Conservation (phyloP, 177 flowering plant genomes). For the Vitis hybrid region DNA sequence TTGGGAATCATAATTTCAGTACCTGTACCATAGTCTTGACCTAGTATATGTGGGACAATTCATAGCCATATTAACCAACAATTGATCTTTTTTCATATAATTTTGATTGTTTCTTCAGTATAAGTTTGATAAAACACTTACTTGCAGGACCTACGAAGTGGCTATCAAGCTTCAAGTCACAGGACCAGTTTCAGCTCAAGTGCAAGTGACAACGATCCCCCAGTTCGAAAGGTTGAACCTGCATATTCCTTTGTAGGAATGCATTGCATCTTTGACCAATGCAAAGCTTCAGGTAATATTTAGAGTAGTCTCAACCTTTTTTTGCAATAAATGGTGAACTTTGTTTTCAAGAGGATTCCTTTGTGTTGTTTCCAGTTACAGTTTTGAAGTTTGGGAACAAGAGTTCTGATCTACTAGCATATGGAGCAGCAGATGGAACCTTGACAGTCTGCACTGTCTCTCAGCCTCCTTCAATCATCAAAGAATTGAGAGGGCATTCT, state of each 20-base stretch:
- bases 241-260: slow-evolving; percentile 98
- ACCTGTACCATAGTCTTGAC: too few species aligned
- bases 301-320: slow-evolving; percentile 1
- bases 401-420: slow-evolving; percentile 96
- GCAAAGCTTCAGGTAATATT: slow-evolving; percentile 78
- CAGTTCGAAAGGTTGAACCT: slow-evolving; percentile 64
- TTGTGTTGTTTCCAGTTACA: slow-evolving; percentile 60
- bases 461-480: slow-evolving; percentile 67
- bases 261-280: slow-evolving; percentile 97
- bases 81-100: slow-evolving; percentile 2
- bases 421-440: slow-evolving; percentile 98
- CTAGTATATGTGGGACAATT: too few species aligned
- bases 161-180: slow-evolving; percentile 47
- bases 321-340: background rate
- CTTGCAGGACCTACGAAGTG: slow-evolving; percentile 65
- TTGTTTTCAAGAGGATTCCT: slow-evolving; percentile 4
- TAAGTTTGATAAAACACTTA: background rate
- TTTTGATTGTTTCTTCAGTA: slow-evolving; percentile 1
- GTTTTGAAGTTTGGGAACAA: slow-evolving; percentile 94
- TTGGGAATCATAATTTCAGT: too few species aligned
- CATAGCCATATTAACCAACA: too few species aligned
- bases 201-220: slow-evolving; percentile 67
- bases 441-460: slow-evolving; percentile 88
- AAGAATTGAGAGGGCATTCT: slow-evolving; percentile 79
- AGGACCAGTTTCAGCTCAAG: slow-evolving; percentile 77